phyloP scores from a whole-genome alignment of 2,329 filamentous ascomycete species.

The Trichoderma gracile region DNA sequence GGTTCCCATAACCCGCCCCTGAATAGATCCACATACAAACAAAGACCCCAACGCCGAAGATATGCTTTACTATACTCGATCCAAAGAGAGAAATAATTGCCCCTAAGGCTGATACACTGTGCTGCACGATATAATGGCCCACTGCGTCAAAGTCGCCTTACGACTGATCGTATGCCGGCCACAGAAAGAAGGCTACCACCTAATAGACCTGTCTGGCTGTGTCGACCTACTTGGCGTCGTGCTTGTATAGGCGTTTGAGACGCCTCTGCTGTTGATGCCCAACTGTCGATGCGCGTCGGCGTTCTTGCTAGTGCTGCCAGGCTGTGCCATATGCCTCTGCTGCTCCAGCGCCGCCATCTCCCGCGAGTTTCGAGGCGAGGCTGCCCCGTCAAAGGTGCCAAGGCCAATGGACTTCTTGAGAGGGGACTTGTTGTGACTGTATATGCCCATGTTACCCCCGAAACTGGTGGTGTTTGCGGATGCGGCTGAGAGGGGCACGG shows the following conservation, averaged over 20 bases:
- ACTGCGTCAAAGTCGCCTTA: not conserved
- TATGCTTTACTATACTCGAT: conserved; percentile 22
- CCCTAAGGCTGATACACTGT: conserved; percentile 8
- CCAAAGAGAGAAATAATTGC: conserved; percentile 9
- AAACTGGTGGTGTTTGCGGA: conserved; percentile 37
- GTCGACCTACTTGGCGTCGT: conserved; percentile 40
- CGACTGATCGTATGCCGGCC: not conserved
- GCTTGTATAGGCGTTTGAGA: conserved; percentile 44
- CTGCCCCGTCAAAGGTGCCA: conserved; percentile 52
- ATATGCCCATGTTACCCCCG: conserved; percentile 79
- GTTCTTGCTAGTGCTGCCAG: conserved; percentile 46
- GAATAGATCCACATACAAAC: not conserved
- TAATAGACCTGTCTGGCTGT: conserved; percentile 45
- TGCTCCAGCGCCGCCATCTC: conserved; percentile 62
- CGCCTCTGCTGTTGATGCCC: conserved; percentile 28
- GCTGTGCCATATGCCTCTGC: conserved; percentile 43
- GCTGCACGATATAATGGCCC: not conserved
- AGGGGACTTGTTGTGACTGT: conserved; percentile 77
- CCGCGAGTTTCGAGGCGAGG: conserved; percentile 59
- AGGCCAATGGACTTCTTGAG: conserved; percentile 73
- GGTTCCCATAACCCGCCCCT: not conserved
- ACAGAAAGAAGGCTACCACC: conserved; percentile 31
- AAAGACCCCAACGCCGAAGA: conserved; percentile 21
- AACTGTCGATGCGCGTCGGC: conserved; percentile 36
- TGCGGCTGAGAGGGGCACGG: conserved; percentile 26